These are phyloP conservation scores for Thinopyrum elongatum DNA, from an alignment of 176 grass and related monocot genomes.

Conservation along the genomic window DNA sequence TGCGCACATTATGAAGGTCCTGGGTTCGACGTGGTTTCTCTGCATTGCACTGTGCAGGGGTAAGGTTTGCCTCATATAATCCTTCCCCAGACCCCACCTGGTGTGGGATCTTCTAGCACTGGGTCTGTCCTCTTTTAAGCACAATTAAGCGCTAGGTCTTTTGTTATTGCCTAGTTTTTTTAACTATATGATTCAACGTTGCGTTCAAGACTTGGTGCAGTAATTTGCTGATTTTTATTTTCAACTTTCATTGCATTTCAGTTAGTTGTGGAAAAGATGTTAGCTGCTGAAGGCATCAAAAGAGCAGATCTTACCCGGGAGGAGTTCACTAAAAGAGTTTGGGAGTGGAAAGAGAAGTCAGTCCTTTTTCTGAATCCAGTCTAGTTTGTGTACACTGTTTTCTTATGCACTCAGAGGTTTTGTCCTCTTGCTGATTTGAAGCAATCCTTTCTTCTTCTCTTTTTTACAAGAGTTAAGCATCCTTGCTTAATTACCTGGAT, in stretches of 20 bases:
- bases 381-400: slow-evolving; percentile 13
- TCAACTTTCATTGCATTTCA: slow-evolving; percentile 40
- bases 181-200: neutral
- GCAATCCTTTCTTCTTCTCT: neutral
- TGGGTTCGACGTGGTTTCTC: too few relatives aligned
- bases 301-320: slow-evolving; percentile 88
- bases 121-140: too few relatives aligned
- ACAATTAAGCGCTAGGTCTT: too few relatives aligned
- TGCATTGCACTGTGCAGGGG: too few relatives aligned
- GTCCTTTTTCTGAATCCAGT: slow-evolving; percentile 28
- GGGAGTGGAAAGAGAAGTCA: slow-evolving; percentile 99
- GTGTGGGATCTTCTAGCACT: too few relatives aligned
- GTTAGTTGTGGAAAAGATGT: slow-evolving; percentile 99
- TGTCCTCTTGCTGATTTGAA: slow-evolving; percentile 6
- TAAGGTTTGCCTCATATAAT: too few relatives aligned
- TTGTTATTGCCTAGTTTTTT: too few relatives aligned
- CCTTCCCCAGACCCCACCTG: too few relatives aligned
- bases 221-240: slow-evolving; percentile 23
- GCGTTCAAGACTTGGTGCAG: slow-evolving; percentile 16
- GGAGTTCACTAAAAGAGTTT: slow-evolving; percentile 92
- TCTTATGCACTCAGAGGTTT: neutral
- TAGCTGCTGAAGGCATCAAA: slow-evolving; percentile 91
- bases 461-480: neutral
- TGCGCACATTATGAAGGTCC: too few relatives aligned
- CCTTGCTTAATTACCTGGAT: slow-evolving; percentile 7